Base-by-base conservation (phyloP, 345 rosid genomes). In the Salix caprea region DNA sequence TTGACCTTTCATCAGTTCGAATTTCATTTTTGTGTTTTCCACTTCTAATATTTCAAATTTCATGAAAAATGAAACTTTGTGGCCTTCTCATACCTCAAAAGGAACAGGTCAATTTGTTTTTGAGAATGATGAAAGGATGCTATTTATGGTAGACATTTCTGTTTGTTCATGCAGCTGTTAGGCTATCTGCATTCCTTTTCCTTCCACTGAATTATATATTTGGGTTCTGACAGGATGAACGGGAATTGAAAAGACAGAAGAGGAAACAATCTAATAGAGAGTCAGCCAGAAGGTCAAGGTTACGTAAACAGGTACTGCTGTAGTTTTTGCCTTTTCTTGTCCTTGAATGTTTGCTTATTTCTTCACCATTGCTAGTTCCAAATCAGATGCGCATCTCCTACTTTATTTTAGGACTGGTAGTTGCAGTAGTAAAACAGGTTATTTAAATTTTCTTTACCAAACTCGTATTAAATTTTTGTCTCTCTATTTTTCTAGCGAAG, bases 251-350 rank as follows among this genome's bases (percentile, higher is more conserved):
- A 87, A 85, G 92, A 68, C 99, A 93, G 88, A 91, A 90, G 76
- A 87, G 99, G 84, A 96, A 96, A 89, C 99, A 94, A 74, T 96
- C 99, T 56, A 96, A 96, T 74, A 83, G 99, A 79, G 98, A 96
- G 84, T 96, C 99, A 1, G 99, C 99, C 3, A 88, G 98, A 80
- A 88, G 99, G 76, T 96, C 99, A 64, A 91, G 99, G 86, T 80
- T 93, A 83, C 93, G 99, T 11, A 96, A 96, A 85, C 99, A 96
- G 97, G 99, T 93, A 84, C 24, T 4, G 21, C 28, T 36, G 15
- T 26, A 61, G 44, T 39, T 65, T 67, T 4, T 26, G 7, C 8
- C 10, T 28, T 67, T 75, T 75, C 42, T 13, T 61, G 32, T 65
- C 19, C 2, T 36, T 4, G n/a, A 34, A 16, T 67, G 48, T 52